phyloP scores from a whole-genome alignment of 2,329 filamentous ascomycete species.

The Fusarium floridanum region DNA sequence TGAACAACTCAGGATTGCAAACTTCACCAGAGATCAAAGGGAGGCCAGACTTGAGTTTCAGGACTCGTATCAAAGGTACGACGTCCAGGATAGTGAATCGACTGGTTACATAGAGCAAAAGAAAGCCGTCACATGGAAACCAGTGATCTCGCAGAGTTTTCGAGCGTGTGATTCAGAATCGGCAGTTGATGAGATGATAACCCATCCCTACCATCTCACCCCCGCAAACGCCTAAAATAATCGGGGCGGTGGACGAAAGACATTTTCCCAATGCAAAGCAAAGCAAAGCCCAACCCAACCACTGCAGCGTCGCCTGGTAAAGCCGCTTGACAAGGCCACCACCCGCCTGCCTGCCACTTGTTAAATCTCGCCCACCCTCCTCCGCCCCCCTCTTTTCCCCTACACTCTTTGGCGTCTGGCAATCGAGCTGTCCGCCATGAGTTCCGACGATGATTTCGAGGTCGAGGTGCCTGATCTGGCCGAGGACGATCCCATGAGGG shows the following conservation, averaged over 20 bases:
- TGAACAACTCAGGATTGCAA: slow-evolving; percentile 1
- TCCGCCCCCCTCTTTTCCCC: slow-evolving; percentile 28
- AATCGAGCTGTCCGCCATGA: slow-evolving; percentile 58
- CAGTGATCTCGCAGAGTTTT: slow-evolving; percentile 12
- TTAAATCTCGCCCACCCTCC: slow-evolving; percentile 37
- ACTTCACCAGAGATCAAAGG: slow-evolving; percentile 11
- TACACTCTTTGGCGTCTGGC: slow-evolving; percentile 22
- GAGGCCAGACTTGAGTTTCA: slow-evolving; percentile 3
- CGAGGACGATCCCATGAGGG: slow-evolving; percentile 77
- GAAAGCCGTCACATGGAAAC: background rate
- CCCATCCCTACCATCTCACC: slow-evolving; percentile 20
- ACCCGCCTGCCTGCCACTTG: slow-evolving; percentile 33
- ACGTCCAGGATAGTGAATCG: background rate
- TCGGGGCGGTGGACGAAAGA: slow-evolving; percentile 44
- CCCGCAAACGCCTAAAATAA: slow-evolving; percentile 45
- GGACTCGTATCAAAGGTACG: background rate
- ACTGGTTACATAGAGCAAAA: background rate
- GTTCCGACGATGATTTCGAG: slow-evolving; percentile 71
- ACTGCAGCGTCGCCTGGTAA: slow-evolving; percentile 33
- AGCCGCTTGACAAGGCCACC: slow-evolving; percentile 31
- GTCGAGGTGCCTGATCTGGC: slow-evolving; percentile 67
- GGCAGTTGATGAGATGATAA: slow-evolving; percentile 33
- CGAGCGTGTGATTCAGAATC: slow-evolving; percentile 20
- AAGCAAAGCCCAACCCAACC: slow-evolving; percentile 28
- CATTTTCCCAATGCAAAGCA: slow-evolving; percentile 25